Conservation (phyloP, 116 monocot genomes). For the Cymodocea nodosa region DNA sequence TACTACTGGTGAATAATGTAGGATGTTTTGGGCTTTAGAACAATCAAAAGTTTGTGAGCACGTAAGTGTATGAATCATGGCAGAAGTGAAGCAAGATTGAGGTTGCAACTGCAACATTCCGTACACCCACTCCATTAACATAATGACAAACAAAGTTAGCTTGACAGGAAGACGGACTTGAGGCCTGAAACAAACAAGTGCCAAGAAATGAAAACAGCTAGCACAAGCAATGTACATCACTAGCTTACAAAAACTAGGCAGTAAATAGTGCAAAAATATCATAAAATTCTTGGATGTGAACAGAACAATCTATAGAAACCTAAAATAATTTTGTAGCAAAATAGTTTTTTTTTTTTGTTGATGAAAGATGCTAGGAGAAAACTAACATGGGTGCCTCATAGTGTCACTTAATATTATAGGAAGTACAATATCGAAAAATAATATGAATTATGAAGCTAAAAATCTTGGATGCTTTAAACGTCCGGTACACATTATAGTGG, state of each 20-base stretch:
- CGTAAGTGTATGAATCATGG: constrained; percentile 20
- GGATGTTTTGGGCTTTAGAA: constrained; percentile 50
- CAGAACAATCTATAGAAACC: too few relatives aligned
- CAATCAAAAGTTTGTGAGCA: constrained; percentile 68
- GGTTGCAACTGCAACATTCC: constrained; percentile 19
- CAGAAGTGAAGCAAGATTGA: constrained; percentile 21
- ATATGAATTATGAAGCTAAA: too few relatives aligned
- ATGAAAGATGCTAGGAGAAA: too few relatives aligned
- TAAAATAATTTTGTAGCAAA: too few relatives aligned
- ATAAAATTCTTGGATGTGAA: too few relatives aligned
- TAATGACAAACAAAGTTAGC: constrained; percentile 25
- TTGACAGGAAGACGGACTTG: constrained; percentile 41
- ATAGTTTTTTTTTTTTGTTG: too few relatives aligned
- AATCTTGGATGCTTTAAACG: too few relatives aligned
- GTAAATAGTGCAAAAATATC: not conserved
- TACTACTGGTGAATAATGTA: constrained; percentile 63
- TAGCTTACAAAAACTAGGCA: not conserved
- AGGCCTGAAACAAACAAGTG: constrained; percentile 41
- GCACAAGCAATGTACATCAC: not conserved
- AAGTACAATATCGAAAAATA: too few relatives aligned
- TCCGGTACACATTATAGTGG: too few relatives aligned
- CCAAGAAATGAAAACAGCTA: not conserved
- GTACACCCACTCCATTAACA: constrained; percentile 19
- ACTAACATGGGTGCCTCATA: too few relatives aligned
- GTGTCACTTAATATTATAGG: too few relatives aligned